phyloP scores from a whole-genome alignment of 2,329 filamentous ascomycete species.

The Eutypella sp. region DNA sequence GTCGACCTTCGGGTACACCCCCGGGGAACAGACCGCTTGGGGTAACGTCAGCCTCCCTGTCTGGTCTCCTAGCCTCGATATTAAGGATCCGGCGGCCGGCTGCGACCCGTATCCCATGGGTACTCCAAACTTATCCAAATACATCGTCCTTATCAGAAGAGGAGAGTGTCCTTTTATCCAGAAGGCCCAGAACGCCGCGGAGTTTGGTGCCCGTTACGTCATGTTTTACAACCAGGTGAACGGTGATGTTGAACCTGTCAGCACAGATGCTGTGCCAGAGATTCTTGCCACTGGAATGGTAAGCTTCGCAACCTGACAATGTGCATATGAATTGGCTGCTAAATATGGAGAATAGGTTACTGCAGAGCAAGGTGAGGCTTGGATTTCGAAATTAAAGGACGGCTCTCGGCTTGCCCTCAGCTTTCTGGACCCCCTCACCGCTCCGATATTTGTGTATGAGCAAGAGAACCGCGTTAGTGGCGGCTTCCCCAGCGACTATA shows the following conservation, averaged over 20 bases:
- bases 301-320: slow-evolving; percentile 1
- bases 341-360: slow-evolving; percentile 27
- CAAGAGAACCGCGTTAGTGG: slow-evolving; percentile 38
- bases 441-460: slow-evolving; percentile 29
- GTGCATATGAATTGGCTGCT: background rate
- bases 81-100: slow-evolving; percentile 41
- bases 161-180: slow-evolving; percentile 51
- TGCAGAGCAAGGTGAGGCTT: slow-evolving; percentile 35
- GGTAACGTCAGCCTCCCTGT: slow-evolving; percentile 41
- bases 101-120: slow-evolving; percentile 47
- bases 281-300: slow-evolving; percentile 23
- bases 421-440: slow-evolving; percentile 37
- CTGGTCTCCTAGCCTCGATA: slow-evolving; percentile 46
- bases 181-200: slow-evolving; percentile 49
- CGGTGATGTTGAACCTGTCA: slow-evolving; percentile 30
- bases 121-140: slow-evolving; percentile 51
- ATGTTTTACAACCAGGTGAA: slow-evolving; percentile 56
- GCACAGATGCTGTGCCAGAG: slow-evolving; percentile 11
- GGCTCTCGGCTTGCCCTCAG: slow-evolving; percentile 39
- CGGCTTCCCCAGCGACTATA: slow-evolving; percentile 48
- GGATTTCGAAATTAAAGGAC: slow-evolving; percentile 37
- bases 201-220: slow-evolving; percentile 54
- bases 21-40: slow-evolving; percentile 39
- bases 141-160: slow-evolving; percentile 56
- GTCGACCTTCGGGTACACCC: slow-evolving; percentile 37